Conservation (phyloP, 2,329 filamentous ascomycete genomes). For the Penicillium brasilianum region DNA sequence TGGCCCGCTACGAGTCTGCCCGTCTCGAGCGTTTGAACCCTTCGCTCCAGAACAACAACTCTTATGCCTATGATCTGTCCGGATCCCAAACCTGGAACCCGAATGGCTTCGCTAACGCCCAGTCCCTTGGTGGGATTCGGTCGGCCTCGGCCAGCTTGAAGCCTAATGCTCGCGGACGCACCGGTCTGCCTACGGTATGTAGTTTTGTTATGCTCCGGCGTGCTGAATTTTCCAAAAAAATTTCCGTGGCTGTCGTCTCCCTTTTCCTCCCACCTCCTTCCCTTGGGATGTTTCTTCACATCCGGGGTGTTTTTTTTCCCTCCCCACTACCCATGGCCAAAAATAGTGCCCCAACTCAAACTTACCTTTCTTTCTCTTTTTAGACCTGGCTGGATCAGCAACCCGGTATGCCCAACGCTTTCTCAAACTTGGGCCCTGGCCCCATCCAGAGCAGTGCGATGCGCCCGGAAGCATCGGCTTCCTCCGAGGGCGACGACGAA, state of each 20-base stretch:
- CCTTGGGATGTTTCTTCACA: background rate
- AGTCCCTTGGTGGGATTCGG: conserved; percentile 66
- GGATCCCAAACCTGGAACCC: conserved; percentile 81
- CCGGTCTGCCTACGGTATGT: conserved; percentile 74
- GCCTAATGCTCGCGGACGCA: conserved; percentile 59
- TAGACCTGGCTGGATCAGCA: conserved; percentile 69
- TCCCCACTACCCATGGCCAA: background rate
- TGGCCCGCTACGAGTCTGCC: conserved; percentile 61
- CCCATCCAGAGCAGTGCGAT: conserved; percentile 49
- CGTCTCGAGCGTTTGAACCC: conserved; percentile 63
- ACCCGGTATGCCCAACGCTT: conserved; percentile 53
- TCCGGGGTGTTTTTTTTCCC: no score
- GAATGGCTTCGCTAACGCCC: conserved; percentile 70
- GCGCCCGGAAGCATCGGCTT: conserved; percentile 47
- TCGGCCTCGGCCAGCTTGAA: conserved; percentile 63
- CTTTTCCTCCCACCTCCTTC: background rate
- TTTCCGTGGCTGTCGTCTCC: background rate
- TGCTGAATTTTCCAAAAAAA: background rate
- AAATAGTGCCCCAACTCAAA: background rate
- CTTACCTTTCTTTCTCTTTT: background rate
- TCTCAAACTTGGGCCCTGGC: conserved; percentile 50
- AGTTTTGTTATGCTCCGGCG: background rate
- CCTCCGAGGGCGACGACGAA: conserved; percentile 67
- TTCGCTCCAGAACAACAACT: conserved; percentile 58
- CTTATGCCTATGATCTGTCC: conserved; percentile 71